Conservation (phyloP, 306 rosid genomes). For the Astragalus membranaceus region DNA sequence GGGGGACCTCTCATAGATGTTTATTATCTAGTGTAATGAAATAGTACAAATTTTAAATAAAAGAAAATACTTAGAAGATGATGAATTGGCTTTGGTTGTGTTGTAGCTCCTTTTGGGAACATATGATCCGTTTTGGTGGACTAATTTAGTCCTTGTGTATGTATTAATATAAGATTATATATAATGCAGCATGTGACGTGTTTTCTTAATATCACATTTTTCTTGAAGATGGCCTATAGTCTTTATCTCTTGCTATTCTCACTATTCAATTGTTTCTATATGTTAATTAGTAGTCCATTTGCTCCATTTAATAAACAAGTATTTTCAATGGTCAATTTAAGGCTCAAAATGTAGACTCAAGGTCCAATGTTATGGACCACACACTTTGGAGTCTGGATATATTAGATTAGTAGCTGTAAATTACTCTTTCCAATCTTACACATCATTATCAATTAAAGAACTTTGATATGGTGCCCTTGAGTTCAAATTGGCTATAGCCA, state of each 20-base stretch:
- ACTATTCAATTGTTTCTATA: background rate
- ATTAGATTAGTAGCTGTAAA: slow-evolving; percentile 17
- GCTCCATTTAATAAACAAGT: background rate
- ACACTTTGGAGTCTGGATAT: slow-evolving; percentile 5
- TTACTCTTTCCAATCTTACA: slow-evolving; percentile 15
- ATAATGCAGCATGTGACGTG: slow-evolving; percentile 50
- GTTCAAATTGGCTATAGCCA: slow-evolving; percentile 26
- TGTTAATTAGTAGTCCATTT: background rate
- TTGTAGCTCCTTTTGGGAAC: slow-evolving; percentile 63
- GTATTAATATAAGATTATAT: slow-evolving; percentile 22
- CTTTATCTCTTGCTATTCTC: background rate
- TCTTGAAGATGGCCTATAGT: background rate
- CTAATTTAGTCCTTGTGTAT: slow-evolving; percentile 32
- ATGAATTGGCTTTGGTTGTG: slow-evolving; percentile 42
- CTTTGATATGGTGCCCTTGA: slow-evolving; percentile 16
- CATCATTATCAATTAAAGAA: slow-evolving; percentile 13
- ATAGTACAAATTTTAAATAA: background rate
- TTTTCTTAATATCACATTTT: slow-evolving; percentile 13
- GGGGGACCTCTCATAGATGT: slow-evolving; percentile 18
- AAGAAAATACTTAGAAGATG: slow-evolving; percentile 6
- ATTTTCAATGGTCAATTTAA: background rate
- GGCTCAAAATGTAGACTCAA: background rate
- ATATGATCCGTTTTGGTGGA: slow-evolving; percentile 46
- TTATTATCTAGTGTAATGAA: slow-evolving; percentile 15
- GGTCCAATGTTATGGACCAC: slow-evolving; percentile 31